Base-by-base conservation (phyloP, 495 filamentous ascomycete genomes). In the Penicillium riverlandense region DNA sequence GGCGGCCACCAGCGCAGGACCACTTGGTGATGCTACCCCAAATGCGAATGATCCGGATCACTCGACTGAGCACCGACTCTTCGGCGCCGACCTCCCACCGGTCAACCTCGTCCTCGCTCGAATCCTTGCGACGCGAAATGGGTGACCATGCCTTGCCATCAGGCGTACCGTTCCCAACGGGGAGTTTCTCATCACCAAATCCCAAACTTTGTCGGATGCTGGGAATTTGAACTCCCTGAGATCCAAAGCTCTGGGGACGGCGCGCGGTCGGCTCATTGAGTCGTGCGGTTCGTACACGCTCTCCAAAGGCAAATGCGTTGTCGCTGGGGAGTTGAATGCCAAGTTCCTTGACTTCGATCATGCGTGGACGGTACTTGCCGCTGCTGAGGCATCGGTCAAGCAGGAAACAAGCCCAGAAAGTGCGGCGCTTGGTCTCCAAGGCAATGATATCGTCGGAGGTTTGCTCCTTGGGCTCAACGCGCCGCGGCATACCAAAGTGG, bases 381-480 rank as follows among this genome's bases (percentile, higher is more conserved):
- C 82, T 86, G 41, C 83, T 80, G 29, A 92, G 63, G 55, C 85
- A 84, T 11, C 87, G 77, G 57, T 95, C 88, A 47, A 94, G 74
- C 41, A 91, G 80, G 51, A 90, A 86, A 48, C 86, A 88, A 43
- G 86, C 86, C 75, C 86, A 95, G 59, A 91, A 88, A 5, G 88
- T 91, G 22, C 88, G 81, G 30, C 88, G 78, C 53, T 80, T 76
- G 11, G 88, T 79, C 62, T 95, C 88, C 52, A 83, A 83, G 7
- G 82, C 70, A 32, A 88, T 82, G 31, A 83, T 71, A 31, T 76
- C 67, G 38, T 85, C 76, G 6, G 74, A 61, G 10, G 63, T 69
- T 37, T 60, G 59, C 35, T 70, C 68, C 37, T 60, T 62, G 29
- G 52, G 48, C 37, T 70, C 64, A 6, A 51, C 36, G 0, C 62